Evolutionary conservation across 352 stramenopile genomes (phyloP), one percentile per base, ranked within the genome.

Genomic region (Peronospora tabacina): DNA sequence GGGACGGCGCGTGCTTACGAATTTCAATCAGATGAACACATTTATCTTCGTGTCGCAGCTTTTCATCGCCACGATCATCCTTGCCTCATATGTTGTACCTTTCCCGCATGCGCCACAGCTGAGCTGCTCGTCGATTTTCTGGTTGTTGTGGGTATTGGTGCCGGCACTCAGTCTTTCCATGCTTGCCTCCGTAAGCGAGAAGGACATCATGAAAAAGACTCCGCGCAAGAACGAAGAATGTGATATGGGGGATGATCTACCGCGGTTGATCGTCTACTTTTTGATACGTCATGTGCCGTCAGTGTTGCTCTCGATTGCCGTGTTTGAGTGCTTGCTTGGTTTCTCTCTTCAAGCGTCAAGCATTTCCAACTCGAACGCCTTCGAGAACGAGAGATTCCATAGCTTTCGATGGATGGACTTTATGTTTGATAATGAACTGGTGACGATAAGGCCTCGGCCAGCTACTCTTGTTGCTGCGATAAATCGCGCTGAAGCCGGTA

Each of bases 21-120:
- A 93, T 47, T 89, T 86, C 17, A 68, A 85, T 43, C 79, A 90
- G 60, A 76, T 90, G 65, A 72, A 87, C 46, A 63, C 75, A 11
- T 93, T 87, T 48, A 90, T 90, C 43, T 93, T 90, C 44, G 75
- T 93, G 7, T 90, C 81, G 35, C 79, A 90, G 58, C 57, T 91
- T 12, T 86, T 82, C 44, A 67, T 94, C 22, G 80, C 78, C 20
- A 89, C 78, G 32, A 34, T 91, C 32, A 82, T 94, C 26, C 52
- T 85, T 16, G 52, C 60, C 1, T 76, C 78, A 0, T 89, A 91
- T 44, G 40, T 80, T 7, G 53, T 87, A 26, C 82, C 82, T 30
- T 89, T 94, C 51, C 82, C 82, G 12, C 59, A 86, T 22, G 72
- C 88, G 11, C 76, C 82, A 13, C 77, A 87, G 44, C 49, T 91